Evolutionary conservation across 2,329 filamentous ascomycete genomes (phyloP), one percentile per base, ranked within the genome.

Genomic region (Neofusicoccum umdonicola): DNA sequence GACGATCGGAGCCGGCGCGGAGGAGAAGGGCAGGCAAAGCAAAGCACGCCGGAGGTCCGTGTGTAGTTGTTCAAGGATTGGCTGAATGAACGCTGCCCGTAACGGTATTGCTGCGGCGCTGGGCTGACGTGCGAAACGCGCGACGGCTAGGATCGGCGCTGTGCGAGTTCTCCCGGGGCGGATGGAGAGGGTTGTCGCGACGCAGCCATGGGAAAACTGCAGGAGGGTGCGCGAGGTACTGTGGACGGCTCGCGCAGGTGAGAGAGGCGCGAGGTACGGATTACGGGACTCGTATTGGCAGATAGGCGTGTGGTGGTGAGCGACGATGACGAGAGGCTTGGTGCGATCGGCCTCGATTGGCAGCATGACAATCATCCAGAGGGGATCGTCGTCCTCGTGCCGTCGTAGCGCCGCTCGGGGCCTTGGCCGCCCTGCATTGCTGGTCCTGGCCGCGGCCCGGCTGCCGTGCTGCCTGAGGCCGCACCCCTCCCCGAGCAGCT

Each of bases 1-100:
- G 73, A 76, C 76, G 64, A 35, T 57, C 50, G 34, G 27, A 34
- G 19, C 22, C 13, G 35, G 34, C 15, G 47, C 34, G 58, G n/a
- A 19, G 44, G 58, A 50, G 58, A 51, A 39, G 45, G 13, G 31
- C 34, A 50, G 17, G 17, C 19, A 31, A 31, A 31, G 27, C 27
- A 31, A 5, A 31, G 27, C 27, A 31, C 27, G 31, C 27, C 58
- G 45, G 42, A 52, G 45, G 48, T 11, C 48, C 60, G 48, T 50
- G 60, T 51, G 60, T 19, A 3, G 9, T 15, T 3, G 39, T 31
- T 42, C 47, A 62, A 62, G 48, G 60, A 50, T 62, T 41, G 60
- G 45, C 47, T 44, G 47, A 31, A 44, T 27, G 42, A 5, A 5
- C 27, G 34, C 45, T 60, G 42, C 39, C 13, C 17, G 5, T 22